These are phyloP conservation scores for Dendrobium nobile DNA, from an alignment of 106 monocot species.

Conservation along the genomic window DNA sequence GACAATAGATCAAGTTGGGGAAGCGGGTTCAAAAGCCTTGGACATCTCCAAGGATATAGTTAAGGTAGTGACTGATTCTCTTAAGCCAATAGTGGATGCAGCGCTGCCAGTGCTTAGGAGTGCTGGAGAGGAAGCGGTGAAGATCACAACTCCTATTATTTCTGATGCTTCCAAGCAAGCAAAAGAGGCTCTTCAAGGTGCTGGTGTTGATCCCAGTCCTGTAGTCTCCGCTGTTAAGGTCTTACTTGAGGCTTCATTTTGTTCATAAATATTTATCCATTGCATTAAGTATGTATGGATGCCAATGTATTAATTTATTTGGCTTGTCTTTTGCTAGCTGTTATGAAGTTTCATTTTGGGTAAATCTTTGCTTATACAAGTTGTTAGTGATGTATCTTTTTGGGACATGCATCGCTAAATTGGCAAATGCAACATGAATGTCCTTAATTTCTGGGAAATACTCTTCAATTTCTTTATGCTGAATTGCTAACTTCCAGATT, in stretches of 20 bases:
- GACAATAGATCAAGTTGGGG: slow-evolving; percentile 50
- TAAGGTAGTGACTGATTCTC: slow-evolving; percentile 40
- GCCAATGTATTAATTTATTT: neutral
- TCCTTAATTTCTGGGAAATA: neutral
- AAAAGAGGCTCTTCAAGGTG: slow-evolving; percentile 59
- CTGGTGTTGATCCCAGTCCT: slow-evolving; percentile 69
- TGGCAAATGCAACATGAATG: no score
- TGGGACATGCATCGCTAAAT: no score
- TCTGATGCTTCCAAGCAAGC: slow-evolving; percentile 72
- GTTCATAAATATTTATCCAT: neutral
- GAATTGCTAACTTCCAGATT: neutral
- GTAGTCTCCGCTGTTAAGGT: slow-evolving; percentile 66
- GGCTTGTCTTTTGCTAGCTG: no score
- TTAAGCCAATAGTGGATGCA: slow-evolving; percentile 65
- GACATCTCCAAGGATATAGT: slow-evolving; percentile 32
- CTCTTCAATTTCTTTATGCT: neutral
- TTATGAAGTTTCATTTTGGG: no score
- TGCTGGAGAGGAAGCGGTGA: slow-evolving; percentile 64
- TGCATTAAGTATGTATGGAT: neutral
- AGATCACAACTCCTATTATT: slow-evolving; percentile 65
- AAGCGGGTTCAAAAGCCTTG: slow-evolving; percentile 37
- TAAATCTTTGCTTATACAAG: no score
- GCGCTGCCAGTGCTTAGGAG: slow-evolving; percentile 50
- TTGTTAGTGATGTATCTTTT: no score
- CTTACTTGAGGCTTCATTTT: neutral